Conservation (phyloP, 805 yeast species). For the Candida stauntonica region DNA sequence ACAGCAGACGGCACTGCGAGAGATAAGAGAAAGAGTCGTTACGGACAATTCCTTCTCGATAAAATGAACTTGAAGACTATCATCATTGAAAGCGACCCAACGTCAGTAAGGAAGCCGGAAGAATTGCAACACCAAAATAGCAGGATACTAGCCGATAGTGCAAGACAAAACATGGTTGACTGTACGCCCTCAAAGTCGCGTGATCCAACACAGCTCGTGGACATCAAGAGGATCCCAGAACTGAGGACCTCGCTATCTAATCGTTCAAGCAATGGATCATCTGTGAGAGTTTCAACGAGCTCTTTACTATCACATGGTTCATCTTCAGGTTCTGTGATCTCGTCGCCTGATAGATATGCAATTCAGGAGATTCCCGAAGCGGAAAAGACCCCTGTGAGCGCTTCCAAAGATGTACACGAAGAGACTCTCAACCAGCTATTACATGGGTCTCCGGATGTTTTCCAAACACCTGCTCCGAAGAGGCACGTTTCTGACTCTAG, state of each 20-base stretch:
- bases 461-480: slow-evolving; percentile 20
- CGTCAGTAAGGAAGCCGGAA: slow-evolving; percentile 24
- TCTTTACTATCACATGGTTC: slow-evolving; percentile 2
- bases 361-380: not conserved
- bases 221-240: slow-evolving; percentile 16
- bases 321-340: not conserved
- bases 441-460: slow-evolving; percentile 6
- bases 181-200: slow-evolving; percentile 13
- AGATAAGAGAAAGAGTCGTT: slow-evolving; percentile 26
- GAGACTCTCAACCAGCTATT: slow-evolving; percentile 12
- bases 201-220: slow-evolving; percentile 5
- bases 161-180: slow-evolving; percentile 15
- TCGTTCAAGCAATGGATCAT: slow-evolving; percentile 2
- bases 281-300: slow-evolving; percentile 6
- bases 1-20: slow-evolving; percentile 12
- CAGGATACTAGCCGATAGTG: slow-evolving; percentile 12
- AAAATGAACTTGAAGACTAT: slow-evolving; percentile 39
- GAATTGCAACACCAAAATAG: slow-evolving; percentile 5
- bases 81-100: slow-evolving; percentile 31
- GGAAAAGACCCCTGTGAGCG: too few species aligned
- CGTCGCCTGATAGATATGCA: slow-evolving; percentile 3
- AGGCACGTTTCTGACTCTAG: slow-evolving; percentile 11
- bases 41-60: slow-evolving; percentile 37
- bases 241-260: slow-evolving; percentile 12
- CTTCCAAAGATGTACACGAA: slow-evolving; percentile 10